Evolutionary conservation across 805 yeast species (phyloP).

Genomic region (Suhomyces sp.): DNA sequence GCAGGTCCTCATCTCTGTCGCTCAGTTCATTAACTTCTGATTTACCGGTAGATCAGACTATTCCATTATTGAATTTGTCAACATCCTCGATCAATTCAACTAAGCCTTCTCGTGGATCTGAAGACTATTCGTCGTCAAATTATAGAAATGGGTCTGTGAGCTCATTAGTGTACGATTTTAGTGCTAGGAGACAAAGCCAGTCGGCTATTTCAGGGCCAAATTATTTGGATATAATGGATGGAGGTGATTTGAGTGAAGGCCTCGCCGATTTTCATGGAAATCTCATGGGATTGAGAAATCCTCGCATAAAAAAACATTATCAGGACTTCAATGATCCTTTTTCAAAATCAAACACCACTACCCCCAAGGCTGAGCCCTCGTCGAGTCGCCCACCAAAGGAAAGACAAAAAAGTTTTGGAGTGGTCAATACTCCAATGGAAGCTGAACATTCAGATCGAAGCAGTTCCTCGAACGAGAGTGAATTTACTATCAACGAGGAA

Average conservation of each 20-base stretch:
- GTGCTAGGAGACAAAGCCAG: constrained; percentile 17
- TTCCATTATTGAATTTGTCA: constrained; percentile 31
- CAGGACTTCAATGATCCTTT: constrained; percentile 12
- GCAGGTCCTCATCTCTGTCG: constrained; percentile 18
- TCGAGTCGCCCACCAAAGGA: no score
- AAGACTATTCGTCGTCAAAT: no score
- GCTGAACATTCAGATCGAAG: constrained; percentile 4
- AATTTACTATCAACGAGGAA: constrained; percentile 13
- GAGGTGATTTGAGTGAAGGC: constrained; percentile 25
- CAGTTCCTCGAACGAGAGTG: constrained; percentile 11
- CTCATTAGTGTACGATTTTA: constrained; percentile 22
- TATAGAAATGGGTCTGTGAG: constrained; percentile 23
- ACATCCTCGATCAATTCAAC: constrained; percentile 19
- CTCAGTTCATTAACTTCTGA: constrained; percentile 15
- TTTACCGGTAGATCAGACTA: constrained; percentile 27
- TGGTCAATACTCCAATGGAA: constrained; percentile 6
- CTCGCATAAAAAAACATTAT: constrained; percentile 29
- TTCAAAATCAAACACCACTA: background rate
- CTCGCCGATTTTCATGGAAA: constrained; percentile 15
- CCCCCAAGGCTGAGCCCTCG: no score
- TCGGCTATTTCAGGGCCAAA: constrained; percentile 16
- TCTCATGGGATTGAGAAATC: constrained; percentile 24
- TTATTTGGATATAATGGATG: constrained; percentile 25
- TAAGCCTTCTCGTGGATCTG: background rate
- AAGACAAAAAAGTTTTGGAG: constrained; percentile 19